Percentiles rank a stretch among this genome's conserved stretches.
phyloP scores from a whole-genome alignment of 2,329 filamentous ascomycete genomes.

The Tricladium varicosporioides region DNA sequence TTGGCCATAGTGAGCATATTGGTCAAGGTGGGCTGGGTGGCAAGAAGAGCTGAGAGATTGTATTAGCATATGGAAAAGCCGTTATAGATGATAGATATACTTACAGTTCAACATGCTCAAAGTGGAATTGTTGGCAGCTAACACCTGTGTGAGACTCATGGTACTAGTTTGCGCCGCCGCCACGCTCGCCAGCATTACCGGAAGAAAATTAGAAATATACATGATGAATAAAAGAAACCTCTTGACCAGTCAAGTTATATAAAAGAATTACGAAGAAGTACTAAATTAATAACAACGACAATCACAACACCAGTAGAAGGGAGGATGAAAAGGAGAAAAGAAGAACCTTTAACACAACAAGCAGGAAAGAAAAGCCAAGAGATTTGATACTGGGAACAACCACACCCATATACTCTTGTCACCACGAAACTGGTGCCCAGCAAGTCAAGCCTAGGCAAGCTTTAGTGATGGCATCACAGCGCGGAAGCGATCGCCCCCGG shows the following conservation, averaged over 20 bases:
- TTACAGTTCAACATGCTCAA: conserved; percentile 6
- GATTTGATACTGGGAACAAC: not conserved
- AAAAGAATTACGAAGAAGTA: not conserved
- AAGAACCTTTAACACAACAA: conserved; percentile 4
- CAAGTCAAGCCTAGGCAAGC: not conserved
- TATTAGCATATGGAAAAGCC: not conserved
- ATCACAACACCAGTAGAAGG: not conserved
- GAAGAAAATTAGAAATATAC: conserved; percentile 6
- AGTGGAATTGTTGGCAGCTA: conserved; percentile 3
- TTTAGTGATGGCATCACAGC: conserved; percentile 1
- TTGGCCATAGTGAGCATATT: conserved; percentile 23
- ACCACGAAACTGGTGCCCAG: not conserved
- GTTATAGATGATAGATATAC: not conserved
- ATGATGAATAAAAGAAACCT: not conserved
- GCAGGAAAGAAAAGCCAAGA: not conserved
- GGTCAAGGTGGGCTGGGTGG: conserved; percentile 6
- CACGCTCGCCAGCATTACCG: conserved; percentile 2
- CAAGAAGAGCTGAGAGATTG: conserved; percentile 3
- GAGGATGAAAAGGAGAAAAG: not conserved
- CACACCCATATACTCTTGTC: conserved; percentile 3
- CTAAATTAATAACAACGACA: not conserved
- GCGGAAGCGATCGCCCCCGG: not conserved
- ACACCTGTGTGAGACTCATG: conserved; percentile 1
- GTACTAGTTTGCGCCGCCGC: not conserved
- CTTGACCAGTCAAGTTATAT: not conserved